A percentile compares a stretch with the other conserved stretches of the same genome.
Evolutionary conservation across 306 rosid genomes (phyloP).

Genomic region (Vigna reflexopilosa): DNA sequence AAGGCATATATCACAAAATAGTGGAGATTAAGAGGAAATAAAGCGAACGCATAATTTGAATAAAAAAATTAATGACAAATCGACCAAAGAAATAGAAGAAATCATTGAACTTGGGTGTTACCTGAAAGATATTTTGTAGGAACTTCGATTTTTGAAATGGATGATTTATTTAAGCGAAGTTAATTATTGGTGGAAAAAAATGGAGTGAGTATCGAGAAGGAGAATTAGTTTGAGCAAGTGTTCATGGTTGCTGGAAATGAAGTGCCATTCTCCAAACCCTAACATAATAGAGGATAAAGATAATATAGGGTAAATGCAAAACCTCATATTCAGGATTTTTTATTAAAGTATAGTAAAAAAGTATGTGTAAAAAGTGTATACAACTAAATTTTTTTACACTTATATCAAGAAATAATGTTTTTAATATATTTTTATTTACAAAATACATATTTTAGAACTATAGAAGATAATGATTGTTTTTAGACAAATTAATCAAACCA

Average conservation of each 20-base stretch:
- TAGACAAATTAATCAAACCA: no score
- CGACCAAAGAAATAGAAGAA: background rate
- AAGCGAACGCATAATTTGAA: background rate
- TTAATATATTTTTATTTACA: no score
- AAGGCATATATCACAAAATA: background rate
- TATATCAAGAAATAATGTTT: no score
- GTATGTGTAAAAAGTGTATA: no score
- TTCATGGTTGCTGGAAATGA: background rate
- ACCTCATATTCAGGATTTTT: background rate
- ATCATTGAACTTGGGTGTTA: background rate
- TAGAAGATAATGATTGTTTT: no score
- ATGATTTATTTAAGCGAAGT: background rate
- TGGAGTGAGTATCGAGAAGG: background rate
- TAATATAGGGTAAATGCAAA: background rate
- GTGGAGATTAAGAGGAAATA: background rate
- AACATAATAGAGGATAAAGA: background rate
- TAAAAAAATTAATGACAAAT: background rate
- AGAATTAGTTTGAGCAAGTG: slow-evolving; percentile 1
- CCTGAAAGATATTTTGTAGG: background rate
- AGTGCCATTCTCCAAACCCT: slow-evolving; percentile 22
- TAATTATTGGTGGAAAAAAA: background rate
- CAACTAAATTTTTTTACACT: no score
- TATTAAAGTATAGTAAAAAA: background rate
- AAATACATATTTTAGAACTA: no score
- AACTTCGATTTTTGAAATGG: slow-evolving; percentile 1